A percentile compares a stretch with the other conserved stretches of the same genome.
phyloP scores from a whole-genome alignment of 2,329 filamentous ascomycete species.

The Aspergillus thermomutatus region DNA sequence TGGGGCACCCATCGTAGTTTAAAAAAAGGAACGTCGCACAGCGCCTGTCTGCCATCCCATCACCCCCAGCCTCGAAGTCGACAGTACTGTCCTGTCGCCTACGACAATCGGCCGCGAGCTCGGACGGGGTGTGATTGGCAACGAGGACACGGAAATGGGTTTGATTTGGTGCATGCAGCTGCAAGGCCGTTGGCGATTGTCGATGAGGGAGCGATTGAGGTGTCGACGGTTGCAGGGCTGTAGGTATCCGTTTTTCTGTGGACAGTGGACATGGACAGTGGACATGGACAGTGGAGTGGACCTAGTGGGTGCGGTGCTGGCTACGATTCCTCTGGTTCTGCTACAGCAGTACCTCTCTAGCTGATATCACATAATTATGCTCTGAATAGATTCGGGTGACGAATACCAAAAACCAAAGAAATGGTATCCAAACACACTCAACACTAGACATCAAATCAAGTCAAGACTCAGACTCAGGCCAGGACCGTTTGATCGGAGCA shows the following conservation, averaged over 20 bases:
- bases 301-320: no score
- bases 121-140: not conserved
- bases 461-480: no score
- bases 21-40: not conserved
- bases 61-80: not conserved
- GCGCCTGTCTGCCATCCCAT: not conserved
- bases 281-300: no score
- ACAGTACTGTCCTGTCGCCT: no score
- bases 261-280: no score
- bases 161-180: not conserved
- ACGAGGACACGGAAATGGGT: not conserved
- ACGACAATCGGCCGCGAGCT: not conserved
- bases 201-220: not conserved
- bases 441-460: no score
- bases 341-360: no score
- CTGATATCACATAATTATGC: no score
- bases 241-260: not conserved
- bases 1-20: not conserved
- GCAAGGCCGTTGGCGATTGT: not conserved
- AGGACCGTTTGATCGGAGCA: not conserved
- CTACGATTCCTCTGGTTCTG: no score
- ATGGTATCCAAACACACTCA: no score
- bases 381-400: no score
- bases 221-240: not conserved
- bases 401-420: no score